phyloP scores from a whole-genome alignment of 2,329 filamentous ascomycete species.

The Penicillium sp. region DNA sequence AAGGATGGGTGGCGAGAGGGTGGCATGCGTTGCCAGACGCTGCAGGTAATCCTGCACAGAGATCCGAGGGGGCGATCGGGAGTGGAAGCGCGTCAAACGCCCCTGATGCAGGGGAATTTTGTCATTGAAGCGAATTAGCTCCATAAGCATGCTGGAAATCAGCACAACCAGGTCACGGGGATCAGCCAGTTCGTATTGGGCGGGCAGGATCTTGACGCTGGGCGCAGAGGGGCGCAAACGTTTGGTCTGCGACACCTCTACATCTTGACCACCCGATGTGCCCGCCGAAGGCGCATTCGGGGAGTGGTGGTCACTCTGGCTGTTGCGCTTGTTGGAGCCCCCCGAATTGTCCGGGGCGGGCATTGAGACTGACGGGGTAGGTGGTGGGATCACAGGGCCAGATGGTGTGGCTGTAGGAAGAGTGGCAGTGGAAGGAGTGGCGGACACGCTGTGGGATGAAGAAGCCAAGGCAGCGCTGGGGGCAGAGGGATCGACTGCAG shows the following conservation, averaged over 20 bases:
- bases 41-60: constrained; percentile 93
- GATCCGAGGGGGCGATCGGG: constrained; percentile 83
- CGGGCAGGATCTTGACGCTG: constrained; percentile 56
- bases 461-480: constrained; percentile 15
- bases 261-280: constrained; percentile 20
- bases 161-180: constrained; percentile 85
- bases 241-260: constrained; percentile 44
- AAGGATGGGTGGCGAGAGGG: constrained; percentile 87
- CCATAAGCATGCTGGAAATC: constrained; percentile 92
- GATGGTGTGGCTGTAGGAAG: constrained; percentile 15
- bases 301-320: constrained; percentile 27
- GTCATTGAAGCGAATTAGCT: constrained; percentile 92
- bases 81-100: constrained; percentile 91
- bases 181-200: constrained; percentile 76
- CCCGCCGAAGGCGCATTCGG: constrained; percentile 23
- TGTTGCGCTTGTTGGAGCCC: constrained; percentile 38
- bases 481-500: constrained; percentile 21
- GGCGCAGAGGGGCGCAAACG: constrained; percentile 47
- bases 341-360: constrained; percentile 27
- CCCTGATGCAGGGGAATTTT: constrained; percentile 79
- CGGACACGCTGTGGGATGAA: constrained; percentile 17
- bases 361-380: constrained; percentile 29
- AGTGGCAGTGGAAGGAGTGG: constrained; percentile 15
- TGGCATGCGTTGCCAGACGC: constrained; percentile 89
- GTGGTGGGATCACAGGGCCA: constrained; percentile 17